These are phyloP conservation scores for Ceratocystis variospora DNA, from an alignment of 2,329 filamentous ascomycete species.

Conservation along the genomic window DNA sequence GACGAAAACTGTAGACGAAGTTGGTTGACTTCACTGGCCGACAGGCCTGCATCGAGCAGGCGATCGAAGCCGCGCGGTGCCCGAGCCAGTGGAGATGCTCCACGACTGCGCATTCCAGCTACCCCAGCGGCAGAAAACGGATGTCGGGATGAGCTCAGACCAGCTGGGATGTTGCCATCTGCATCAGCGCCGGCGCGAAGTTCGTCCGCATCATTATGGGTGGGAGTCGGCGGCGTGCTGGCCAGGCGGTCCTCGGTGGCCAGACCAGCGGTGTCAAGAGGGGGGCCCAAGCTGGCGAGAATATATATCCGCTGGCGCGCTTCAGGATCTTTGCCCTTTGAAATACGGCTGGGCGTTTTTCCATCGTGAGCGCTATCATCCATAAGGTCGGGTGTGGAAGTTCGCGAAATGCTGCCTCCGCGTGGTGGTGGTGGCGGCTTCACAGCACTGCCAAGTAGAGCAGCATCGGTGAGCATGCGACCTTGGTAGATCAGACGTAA, in stretches of 20 bases:
- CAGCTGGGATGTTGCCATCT: neutral
- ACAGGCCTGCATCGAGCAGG: constrained; percentile 68
- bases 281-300: constrained; percentile 10
- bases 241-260: constrained; percentile 46
- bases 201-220: neutral
- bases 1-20: constrained; percentile 79
- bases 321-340: constrained; percentile 24
- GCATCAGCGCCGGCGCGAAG: neutral
- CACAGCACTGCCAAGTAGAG: constrained; percentile 55
- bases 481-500: constrained; percentile 84
- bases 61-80: constrained; percentile 67
- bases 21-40: constrained; percentile 64
- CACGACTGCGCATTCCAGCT: constrained; percentile 20
- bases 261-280: constrained; percentile 55
- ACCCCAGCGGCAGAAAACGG: neutral
- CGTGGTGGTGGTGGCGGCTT: constrained; percentile 27
- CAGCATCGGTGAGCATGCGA: constrained; percentile 64
- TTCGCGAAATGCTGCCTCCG: constrained; percentile 14
- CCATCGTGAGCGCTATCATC: neutral
- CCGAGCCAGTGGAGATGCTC: neutral
- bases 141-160: neutral
- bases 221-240: constrained; percentile 21
- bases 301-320: constrained; percentile 12
- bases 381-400: neutral
- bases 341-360: constrained; percentile 20